phyloP scores from a whole-genome alignment of 1,284 basidiomycete genomes.

The Fomitopsis palustris region DNA sequence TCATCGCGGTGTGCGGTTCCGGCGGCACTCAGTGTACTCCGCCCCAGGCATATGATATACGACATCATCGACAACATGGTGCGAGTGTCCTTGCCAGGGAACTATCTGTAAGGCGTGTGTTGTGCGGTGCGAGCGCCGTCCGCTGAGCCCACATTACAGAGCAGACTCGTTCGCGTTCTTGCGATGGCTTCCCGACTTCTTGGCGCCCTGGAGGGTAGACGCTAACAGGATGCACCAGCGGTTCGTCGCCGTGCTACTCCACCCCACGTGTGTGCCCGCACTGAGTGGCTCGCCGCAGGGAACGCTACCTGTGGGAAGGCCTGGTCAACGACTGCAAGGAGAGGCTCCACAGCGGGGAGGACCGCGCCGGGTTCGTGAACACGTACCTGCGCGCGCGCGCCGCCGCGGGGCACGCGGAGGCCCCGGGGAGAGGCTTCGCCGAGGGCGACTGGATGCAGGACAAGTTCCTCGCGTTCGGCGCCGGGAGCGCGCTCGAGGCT shows the following conservation, averaged over 20 bases:
- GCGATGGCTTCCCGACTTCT: conserved; percentile 8
- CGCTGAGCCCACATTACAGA: conserved; percentile 10
- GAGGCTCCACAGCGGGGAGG: background rate
- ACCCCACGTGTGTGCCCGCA: background rate
- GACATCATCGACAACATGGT: conserved; percentile 6
- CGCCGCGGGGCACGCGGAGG: conserved; percentile 20
- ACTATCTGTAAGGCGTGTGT: conserved; percentile 1
- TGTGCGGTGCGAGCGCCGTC: background rate
- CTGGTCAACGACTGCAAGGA: conserved; percentile 10
- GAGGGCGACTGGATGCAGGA: conserved; percentile 26
- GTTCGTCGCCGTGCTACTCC: conserved; percentile 20
- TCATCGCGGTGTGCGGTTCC: background rate
- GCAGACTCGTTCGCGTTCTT: conserved; percentile 27
- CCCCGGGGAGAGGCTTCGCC: conserved; percentile 25
- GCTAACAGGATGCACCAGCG: conserved; percentile 23
- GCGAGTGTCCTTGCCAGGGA: conserved; percentile 4
- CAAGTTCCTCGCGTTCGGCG: conserved; percentile 26
- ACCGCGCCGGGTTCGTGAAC: background rate
- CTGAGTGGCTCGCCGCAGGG: background rate
- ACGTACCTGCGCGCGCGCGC: conserved; percentile 22
- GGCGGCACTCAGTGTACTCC: background rate
- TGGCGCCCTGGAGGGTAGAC: conserved; percentile 4
- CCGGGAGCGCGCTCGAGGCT: conserved; percentile 18
- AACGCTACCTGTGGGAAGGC: conserved; percentile 28
- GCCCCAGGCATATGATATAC: conserved; percentile 4